These are phyloP conservation scores for Salvia hispanica DNA, from an alignment of 257 asterid species.

Conservation along the genomic window DNA sequence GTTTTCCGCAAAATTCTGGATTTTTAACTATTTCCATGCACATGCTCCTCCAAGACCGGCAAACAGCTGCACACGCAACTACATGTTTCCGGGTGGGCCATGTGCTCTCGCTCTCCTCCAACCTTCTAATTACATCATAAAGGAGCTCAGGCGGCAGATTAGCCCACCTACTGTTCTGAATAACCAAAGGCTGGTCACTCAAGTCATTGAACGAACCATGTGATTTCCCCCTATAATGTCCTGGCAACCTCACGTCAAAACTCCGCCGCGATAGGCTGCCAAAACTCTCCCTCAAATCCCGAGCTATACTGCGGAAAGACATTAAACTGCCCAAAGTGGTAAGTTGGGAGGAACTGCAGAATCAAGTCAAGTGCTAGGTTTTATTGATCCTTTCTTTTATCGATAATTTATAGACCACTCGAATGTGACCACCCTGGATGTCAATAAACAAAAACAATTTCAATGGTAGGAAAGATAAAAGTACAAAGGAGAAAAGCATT, in stretches of 20 bases:
- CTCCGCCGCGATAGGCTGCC: slow-evolving; percentile 63
- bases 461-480: slow-evolving; percentile 34
- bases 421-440: slow-evolving; percentile 39
- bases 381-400: slow-evolving; percentile 19
- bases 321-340: slow-evolving; percentile 31
- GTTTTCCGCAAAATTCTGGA: slow-evolving; percentile 56
- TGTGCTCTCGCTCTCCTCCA: slow-evolving; percentile 62
- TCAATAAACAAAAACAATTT: slow-evolving; percentile 32
- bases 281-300: slow-evolving; percentile 55
- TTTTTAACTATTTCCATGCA: slow-evolving; percentile 54
- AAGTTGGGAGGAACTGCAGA: slow-evolving; percentile 9
- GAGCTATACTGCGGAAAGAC: slow-evolving; percentile 68
- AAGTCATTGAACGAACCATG: slow-evolving; percentile 45
- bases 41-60: slow-evolving; percentile 61
- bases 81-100: slow-evolving; percentile 65
- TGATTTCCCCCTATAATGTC: slow-evolving; percentile 56
- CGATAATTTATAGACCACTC: slow-evolving; percentile 11
- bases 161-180: slow-evolving; percentile 58
- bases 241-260: slow-evolving; percentile 51
- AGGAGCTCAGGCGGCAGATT: slow-evolving; percentile 61
- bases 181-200: slow-evolving; percentile 42
- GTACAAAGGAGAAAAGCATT: slow-evolving; percentile 39
- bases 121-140: slow-evolving; percentile 52
- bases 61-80: slow-evolving; percentile 58
- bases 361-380: slow-evolving; percentile 1